These are phyloP conservation scores for Neurospora sp. DNA, from an alignment of 495 filamentous ascomycete genomes.

Conservation along the genomic window DNA sequence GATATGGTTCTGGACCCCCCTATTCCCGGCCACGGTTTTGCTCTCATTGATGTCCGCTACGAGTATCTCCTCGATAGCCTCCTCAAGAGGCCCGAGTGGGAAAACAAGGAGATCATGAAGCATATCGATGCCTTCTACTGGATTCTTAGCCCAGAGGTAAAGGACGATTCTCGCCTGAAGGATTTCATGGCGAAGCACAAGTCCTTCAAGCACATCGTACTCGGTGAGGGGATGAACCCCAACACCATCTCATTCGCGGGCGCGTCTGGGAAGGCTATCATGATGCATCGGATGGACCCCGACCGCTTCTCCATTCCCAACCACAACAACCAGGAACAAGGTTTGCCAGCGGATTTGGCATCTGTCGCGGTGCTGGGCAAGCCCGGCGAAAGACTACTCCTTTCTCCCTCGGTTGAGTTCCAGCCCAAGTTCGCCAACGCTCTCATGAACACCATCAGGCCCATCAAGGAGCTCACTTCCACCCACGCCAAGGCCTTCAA, in stretches of 20 bases:
- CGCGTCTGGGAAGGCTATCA: slow-evolving; percentile 48
- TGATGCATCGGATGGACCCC: slow-evolving; percentile 58
- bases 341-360: slow-evolving; percentile 2
- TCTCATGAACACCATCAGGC: slow-evolving; percentile 40
- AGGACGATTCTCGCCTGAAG: slow-evolving; percentile 46
- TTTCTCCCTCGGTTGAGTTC: slow-evolving; percentile 55
- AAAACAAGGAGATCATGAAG: slow-evolving; percentile 48
- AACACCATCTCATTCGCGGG: slow-evolving; percentile 62
- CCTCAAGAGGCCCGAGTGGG: slow-evolving; percentile 64
- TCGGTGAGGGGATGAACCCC: slow-evolving; percentile 57
- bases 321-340: slow-evolving; percentile 35
- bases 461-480: slow-evolving; percentile 28
- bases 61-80: slow-evolving; percentile 55
- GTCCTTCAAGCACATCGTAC: slow-evolving; percentile 61
- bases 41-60: slow-evolving; percentile 69
- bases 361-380: slow-evolving; percentile 15
- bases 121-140: slow-evolving; percentile 65
- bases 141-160: slow-evolving; percentile 65
- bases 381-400: slow-evolving; percentile 39
- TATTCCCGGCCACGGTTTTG: slow-evolving; percentile 45
- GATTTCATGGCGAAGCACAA: slow-evolving; percentile 56
- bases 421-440: slow-evolving; percentile 38
- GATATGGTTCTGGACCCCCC: slow-evolving; percentile 39
- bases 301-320: slow-evolving; percentile 57
- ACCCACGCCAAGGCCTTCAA: slow-evolving; percentile 32